phyloP scores from a whole-genome alignment of 768 basidiomycete species.

The Pseudohyphozyma bogoriensis region DNA sequence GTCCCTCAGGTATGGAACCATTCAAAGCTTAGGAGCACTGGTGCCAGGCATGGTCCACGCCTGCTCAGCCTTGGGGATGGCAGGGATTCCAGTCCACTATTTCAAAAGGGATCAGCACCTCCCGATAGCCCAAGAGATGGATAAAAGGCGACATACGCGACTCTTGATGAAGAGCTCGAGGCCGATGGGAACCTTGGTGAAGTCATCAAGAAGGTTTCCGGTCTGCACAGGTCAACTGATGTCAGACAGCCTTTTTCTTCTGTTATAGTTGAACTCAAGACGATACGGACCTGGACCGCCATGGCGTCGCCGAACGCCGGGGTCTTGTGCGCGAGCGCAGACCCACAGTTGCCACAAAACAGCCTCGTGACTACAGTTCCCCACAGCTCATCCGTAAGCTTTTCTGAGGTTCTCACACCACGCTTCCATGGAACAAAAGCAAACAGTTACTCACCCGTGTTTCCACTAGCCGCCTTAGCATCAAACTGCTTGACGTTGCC shows the following conservation, averaged over 20 bases:
- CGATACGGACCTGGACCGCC: slow-evolving; percentile 14
- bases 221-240: slow-evolving; percentile 12
- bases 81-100: slow-evolving; percentile 29
- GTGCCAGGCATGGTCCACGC: slow-evolving; percentile 23
- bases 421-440: neutral
- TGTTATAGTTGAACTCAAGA: neutral
- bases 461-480: slow-evolving; percentile 29
- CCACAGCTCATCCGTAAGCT: neutral
- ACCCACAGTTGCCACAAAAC: slow-evolving; percentile 32
- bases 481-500: slow-evolving; percentile 29
- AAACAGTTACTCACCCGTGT: slow-evolving; percentile 32
- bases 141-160: too few relatives aligned
- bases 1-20: too few relatives aligned
- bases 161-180: slow-evolving; percentile 33
- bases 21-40: neutral
- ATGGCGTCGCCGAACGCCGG: slow-evolving; percentile 30
- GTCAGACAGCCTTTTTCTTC: neutral
- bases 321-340: slow-evolving; percentile 30
- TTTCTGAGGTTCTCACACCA: too few relatives aligned
- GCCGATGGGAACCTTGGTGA: slow-evolving; percentile 28
- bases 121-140: too few relatives aligned
- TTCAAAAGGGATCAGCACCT: too few relatives aligned
- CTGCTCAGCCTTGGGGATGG: slow-evolving; percentile 24
- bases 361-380: slow-evolving; percentile 24
- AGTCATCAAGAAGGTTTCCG: slow-evolving; percentile 32